These are phyloP conservation scores for Sporothrix schenckii DNA, from an alignment of 2,329 filamentous ascomycete genomes.

Conservation along the genomic window DNA sequence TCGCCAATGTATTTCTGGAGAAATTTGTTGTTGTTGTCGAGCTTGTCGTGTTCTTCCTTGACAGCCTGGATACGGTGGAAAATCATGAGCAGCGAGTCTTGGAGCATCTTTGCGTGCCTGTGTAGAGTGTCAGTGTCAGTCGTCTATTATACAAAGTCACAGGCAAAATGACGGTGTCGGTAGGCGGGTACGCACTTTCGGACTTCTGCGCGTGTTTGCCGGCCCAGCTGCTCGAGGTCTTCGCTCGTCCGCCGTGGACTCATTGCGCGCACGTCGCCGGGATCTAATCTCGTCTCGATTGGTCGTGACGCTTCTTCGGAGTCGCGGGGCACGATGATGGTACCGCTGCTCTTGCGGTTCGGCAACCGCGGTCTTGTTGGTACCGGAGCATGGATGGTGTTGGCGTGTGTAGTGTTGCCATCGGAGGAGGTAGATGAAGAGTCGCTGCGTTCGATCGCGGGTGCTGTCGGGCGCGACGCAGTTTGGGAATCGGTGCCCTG, in stretches of 20 bases:
- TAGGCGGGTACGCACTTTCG: conserved; percentile 51
- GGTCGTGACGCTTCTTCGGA: conserved; percentile 68
- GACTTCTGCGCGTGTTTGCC: conserved; percentile 72
- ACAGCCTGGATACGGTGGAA: conserved; percentile 94
- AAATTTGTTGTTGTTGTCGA: conserved; percentile 96
- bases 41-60: conserved; percentile 91
- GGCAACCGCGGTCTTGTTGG: conserved; percentile 67
- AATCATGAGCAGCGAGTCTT: conserved; percentile 85
- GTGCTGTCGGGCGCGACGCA: not conserved
- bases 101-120: conserved; percentile 80
- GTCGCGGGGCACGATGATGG: conserved; percentile 79
- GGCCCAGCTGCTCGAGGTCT: conserved; percentile 84
- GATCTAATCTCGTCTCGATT: conserved; percentile 74
- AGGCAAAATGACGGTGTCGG: not conserved
- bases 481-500: not conserved
- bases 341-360: conserved; percentile 77
- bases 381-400: conserved; percentile 54
- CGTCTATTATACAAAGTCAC: not conserved
- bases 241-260: conserved; percentile 88
- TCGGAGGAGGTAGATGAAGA: conserved; percentile 42
- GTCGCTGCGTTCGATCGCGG: conserved; percentile 38
- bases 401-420: conserved; percentile 38
- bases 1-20: conserved; percentile 97
- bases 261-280: conserved; percentile 91
- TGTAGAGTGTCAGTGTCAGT: not conserved